Conservation (phyloP, 441 rosid species). For the Bocquillonia castaneifolia region DNA sequence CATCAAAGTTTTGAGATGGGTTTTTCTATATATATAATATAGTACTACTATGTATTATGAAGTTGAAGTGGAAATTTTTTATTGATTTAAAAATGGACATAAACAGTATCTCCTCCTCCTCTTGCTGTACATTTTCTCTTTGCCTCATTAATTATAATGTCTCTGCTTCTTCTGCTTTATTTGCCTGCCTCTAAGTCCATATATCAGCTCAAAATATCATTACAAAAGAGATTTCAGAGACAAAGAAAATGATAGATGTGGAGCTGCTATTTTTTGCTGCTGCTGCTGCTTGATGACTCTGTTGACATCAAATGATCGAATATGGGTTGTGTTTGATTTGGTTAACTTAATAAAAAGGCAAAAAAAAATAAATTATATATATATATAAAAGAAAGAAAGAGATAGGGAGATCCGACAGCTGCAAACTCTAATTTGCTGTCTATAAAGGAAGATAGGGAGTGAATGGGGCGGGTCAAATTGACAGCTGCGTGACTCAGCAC, state of each 20-base stretch:
- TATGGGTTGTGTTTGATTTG: slow-evolving; percentile 7
- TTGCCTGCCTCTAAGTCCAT: slow-evolving; percentile 18
- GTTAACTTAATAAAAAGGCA: slow-evolving; percentile 20
- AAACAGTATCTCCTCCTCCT: background rate
- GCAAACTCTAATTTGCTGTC: slow-evolving; percentile 61
- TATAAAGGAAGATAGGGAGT: slow-evolving; percentile 19
- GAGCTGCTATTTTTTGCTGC: slow-evolving; percentile 17
- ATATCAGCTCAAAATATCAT: slow-evolving; percentile 18
- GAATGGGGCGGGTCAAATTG: slow-evolving; percentile 28
- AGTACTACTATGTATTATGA: background rate
- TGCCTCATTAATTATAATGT: slow-evolving; percentile 21
- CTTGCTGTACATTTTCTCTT: slow-evolving; percentile 14
- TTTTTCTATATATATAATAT: slow-evolving; percentile 8
- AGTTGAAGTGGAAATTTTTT: background rate
- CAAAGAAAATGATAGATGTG: slow-evolving; percentile 22
- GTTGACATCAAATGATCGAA: background rate
- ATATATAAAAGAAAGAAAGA: slow-evolving; percentile 1
- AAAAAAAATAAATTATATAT: too few species aligned
- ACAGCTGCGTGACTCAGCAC: slow-evolving; percentile 43
- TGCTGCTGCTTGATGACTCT: slow-evolving; percentile 11
- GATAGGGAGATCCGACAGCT: slow-evolving; percentile 37
- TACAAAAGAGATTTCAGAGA: slow-evolving; percentile 15
- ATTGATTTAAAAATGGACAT: background rate
- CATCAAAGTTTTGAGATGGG: slow-evolving; percentile 12
- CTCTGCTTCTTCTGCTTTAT: slow-evolving; percentile 7